Base-by-base conservation (phyloP, 2,329 filamentous ascomycete species). In the Sarocladium strictum region DNA sequence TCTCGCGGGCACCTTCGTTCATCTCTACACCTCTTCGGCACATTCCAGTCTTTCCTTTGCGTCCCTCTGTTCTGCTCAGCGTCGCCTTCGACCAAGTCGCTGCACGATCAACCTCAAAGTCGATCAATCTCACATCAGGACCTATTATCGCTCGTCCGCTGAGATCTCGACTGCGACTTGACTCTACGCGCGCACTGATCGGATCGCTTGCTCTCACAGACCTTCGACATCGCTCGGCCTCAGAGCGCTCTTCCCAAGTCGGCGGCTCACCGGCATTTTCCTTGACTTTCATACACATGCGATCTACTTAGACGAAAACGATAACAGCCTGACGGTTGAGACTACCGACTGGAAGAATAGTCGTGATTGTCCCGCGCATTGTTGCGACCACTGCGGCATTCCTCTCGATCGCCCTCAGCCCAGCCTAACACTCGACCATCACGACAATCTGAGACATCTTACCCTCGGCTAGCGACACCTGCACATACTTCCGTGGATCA, bases 1-100 rank as follows among this genome's bases (percentile, higher is more conserved):
- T 56, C 57, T 54, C 57, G 54, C 55, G 58, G 47, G 49, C 56
- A 57, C 60, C 58, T 62, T 63, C 63, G 50, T 64, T 64, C 60
- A 57, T 57, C 54, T 52, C 55, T 59, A 43, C 26, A 32, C 21
- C 50, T 56, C 51, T 54, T 58, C 50, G 29, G 35, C 49, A 47
- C 56, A 58, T 58, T 56, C 56, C 56, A 56, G 54, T 58, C 56
- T 32, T 45, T 56, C 54, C 21, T 56, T 58, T 53, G 32, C 23
- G 23, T 47, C 33, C 12, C 33, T 53, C 47, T 35, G 15, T 35
- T 17, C 21, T 23, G 10, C n/a, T 23, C 47, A 51, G 26, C 47
- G 15, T 51, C 47, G 29, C 47, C 47, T 51, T 51, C 47, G 27
- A 21, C 27, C 10, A 51, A 21, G 27, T 51, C 47, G 47, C 47